Evolutionary conservation across 148 eudicot species (phyloP).

Genomic region (Cornus controversa): DNA sequence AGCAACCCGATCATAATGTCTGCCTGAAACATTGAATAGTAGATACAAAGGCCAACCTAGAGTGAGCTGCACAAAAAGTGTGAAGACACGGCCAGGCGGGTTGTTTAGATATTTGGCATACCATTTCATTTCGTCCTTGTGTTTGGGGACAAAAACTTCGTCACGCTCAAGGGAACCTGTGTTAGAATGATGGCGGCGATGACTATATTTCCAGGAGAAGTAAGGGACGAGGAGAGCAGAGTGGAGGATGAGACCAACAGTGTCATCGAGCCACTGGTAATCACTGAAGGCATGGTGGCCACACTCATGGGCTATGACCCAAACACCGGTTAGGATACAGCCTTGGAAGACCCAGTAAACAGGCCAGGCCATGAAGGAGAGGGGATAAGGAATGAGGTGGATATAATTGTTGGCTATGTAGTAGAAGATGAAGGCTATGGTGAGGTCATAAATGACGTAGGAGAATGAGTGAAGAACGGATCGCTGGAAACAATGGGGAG

Average conservation of each 20-base stretch:
- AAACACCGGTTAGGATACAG: conserved; percentile 37
- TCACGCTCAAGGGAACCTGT: background rate
- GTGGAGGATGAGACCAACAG: conserved; percentile 2
- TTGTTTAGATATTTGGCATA: background rate
- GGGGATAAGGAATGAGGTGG: background rate
- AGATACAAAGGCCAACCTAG: conserved; percentile 1
- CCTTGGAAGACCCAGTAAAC: conserved; percentile 21
- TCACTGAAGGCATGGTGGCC: conserved; percentile 48
- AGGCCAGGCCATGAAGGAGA: background rate
- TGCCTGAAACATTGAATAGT: background rate
- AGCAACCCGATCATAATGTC: background rate
- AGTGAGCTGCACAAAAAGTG: background rate
- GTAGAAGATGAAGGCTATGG: background rate
- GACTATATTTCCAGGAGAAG: conserved; percentile 1
- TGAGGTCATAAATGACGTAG: background rate
- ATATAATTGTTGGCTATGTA: background rate
- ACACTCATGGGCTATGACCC: conserved; percentile 46
- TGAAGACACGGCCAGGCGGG: background rate
- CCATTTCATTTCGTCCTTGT: background rate
- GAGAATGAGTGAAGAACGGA: background rate
- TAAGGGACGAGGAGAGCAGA: background rate
- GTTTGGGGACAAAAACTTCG: background rate
- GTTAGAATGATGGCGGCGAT: conserved; percentile 1
- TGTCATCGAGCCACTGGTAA: conserved; percentile 30
- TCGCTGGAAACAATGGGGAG: background rate